Percentiles rank a stretch among this genome's conserved stretches.
Conservation (phyloP, 495 filamentous ascomycete species). For the Penicillium ucsense region DNA sequence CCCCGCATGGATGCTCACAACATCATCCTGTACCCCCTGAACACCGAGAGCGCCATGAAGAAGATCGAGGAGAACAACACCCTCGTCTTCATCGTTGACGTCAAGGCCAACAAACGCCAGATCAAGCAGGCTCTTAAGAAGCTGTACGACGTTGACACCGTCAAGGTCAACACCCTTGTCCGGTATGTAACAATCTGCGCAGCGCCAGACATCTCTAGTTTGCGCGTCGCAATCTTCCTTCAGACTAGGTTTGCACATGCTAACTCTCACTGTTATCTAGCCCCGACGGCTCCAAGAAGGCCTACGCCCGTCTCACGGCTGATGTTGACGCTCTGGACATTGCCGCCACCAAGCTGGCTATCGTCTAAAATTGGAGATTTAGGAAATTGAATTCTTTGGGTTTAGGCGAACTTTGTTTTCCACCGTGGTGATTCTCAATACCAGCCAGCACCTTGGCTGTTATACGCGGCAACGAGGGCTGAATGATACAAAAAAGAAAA, state of each 20-base stretch:
- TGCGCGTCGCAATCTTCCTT: too few species aligned
- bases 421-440: slow-evolving; percentile 38
- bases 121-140: slow-evolving; percentile 98
- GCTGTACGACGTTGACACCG: slow-evolving; percentile 93
- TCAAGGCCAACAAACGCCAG: slow-evolving; percentile 99
- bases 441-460: slow-evolving; percentile 30
- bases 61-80: slow-evolving; percentile 99
- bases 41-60: slow-evolving; percentile 99
- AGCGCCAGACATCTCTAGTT: too few species aligned
- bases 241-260: neutral
- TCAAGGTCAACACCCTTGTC: slow-evolving; percentile 99
- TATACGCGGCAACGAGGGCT: slow-evolving; percentile 28
- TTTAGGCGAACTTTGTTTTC: slow-evolving; percentile 35
- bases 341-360: slow-evolving; percentile 95
- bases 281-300: slow-evolving; percentile 97
- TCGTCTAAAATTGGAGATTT: slow-evolving; percentile 58
- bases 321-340: slow-evolving; percentile 99
- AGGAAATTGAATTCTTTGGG: slow-evolving; percentile 29
- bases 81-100: slow-evolving; percentile 95
- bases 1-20: slow-evolving; percentile 90
- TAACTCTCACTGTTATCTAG: slow-evolving; percentile 29
- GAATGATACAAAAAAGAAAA: slow-evolving; percentile 38
- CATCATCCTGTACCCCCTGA: slow-evolving; percentile 75
- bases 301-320: slow-evolving; percentile 84
- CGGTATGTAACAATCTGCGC: slow-evolving; percentile 44